Base-by-base conservation (phyloP, 2,329 filamentous ascomycete genomes). In the Blastomyces silverae region DNA sequence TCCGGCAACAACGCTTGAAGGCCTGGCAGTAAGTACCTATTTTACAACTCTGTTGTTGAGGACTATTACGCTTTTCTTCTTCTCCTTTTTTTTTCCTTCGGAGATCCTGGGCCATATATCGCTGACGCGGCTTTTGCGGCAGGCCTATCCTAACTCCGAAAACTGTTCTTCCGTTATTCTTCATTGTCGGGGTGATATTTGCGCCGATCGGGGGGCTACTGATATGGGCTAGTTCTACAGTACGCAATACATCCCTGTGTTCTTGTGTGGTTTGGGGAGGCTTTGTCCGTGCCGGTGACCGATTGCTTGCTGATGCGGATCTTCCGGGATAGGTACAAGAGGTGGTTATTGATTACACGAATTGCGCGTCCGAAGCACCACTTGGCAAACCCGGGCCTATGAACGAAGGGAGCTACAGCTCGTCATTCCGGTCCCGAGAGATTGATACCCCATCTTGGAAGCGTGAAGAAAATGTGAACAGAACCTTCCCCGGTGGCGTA, bases 111-210 rank as follows among this genome's bases (percentile, higher is more conserved):
- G 53, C 22, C 39, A 63, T 39, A 34, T 31, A 28, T 42, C 62
- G 62, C 55, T 62, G 56, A 61, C 56, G 25, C 55, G 44, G 37
- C 60, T 48, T 64, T 67, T 70, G 22, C 70, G 71, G 64, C 73
- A 94, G 91, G 80, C 93, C 93, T 48, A 97, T 97, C 74, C 83
- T 97, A 62, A 97, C 93, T 3, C 93, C 93, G 1, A 96, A 96
- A 80, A 96, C 92, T 57, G 91, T 95, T 46, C 82, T 95, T 44
- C 92, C 92, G 67, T 85, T 97, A 66, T 96, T 97, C 82, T 96
- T 97, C 76, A 85, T 85, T 61, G 88, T 97, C 71, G 92, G 91
- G 66, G 84, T 96, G 71, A 91, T 97, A 75, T 96, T 97, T 76
- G 92, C 92, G 44, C 92, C 93, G 64, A 92, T 97, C 69, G 93